phyloP scores from a whole-genome alignment of 306 rosid genomes.

The Myrica gale region DNA sequence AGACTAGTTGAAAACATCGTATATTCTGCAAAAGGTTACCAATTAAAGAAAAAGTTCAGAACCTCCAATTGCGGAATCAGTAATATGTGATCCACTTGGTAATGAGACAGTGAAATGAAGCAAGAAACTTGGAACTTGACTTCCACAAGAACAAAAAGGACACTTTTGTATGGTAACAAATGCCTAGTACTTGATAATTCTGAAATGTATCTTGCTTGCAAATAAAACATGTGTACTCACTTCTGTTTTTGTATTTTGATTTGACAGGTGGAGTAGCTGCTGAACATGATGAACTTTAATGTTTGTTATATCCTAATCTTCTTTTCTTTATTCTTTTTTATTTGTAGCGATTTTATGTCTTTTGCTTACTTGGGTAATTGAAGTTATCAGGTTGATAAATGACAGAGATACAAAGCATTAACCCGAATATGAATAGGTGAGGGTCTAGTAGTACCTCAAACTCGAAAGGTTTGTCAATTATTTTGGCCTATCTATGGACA shows the following conservation, averaged over 20 bases:
- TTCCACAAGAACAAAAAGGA: neutral
- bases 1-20: neutral
- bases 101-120: neutral
- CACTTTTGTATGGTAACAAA: neutral
- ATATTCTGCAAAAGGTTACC: conserved; percentile 4
- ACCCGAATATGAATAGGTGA: no score
- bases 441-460: no score
- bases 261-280: conserved; percentile 44
- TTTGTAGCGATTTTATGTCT: no score
- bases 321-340: no score
- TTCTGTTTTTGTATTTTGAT: conserved; percentile 26
- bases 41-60: conserved; percentile 1
- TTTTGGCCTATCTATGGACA: no score
- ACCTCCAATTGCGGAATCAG: neutral
- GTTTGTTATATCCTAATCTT: no score
- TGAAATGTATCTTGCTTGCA: conserved; percentile 10
- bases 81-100: conserved; percentile 15
- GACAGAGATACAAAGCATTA: no score
- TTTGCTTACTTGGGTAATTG: no score
- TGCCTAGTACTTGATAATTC: conserved; percentile 2
- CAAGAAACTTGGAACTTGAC: neutral
- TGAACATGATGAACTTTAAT: conserved; percentile 76
- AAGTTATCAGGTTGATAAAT: no score
- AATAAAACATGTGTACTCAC: conserved; percentile 7
- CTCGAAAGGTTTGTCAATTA: no score